Evolutionary conservation across 148 eudicot genomes (phyloP).

Genomic region (Pouteria glomerata): DNA sequence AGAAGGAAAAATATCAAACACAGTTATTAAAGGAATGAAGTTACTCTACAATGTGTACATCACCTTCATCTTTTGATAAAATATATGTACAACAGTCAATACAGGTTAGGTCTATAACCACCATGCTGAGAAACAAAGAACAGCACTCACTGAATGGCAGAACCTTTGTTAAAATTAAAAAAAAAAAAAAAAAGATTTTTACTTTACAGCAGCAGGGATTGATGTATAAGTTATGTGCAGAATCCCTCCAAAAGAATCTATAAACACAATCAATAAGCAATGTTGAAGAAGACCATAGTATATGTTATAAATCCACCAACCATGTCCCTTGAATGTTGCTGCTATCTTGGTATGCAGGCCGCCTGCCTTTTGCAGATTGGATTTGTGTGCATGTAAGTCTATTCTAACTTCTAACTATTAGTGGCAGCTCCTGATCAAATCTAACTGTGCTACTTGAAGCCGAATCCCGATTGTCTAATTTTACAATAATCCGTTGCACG

Average conservation of each 20-base stretch:
- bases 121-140: background rate
- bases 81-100: background rate
- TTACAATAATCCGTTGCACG: conserved; percentile 2
- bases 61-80: background rate
- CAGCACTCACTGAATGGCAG: too few species aligned
- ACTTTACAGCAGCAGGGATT: background rate
- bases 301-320: too few species aligned
- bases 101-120: background rate
- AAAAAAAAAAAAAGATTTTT: background rate
- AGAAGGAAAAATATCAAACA: background rate
- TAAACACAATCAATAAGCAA: background rate
- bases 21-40: background rate
- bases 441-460: background rate
- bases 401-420: background rate
- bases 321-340: background rate
- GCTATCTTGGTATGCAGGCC: background rate
- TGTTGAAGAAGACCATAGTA: background rate
- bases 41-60: background rate
- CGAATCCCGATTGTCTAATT: background rate
- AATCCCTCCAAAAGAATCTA: too few species aligned
- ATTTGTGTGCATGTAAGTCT: background rate
- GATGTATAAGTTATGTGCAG: background rate
- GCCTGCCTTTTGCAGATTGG: background rate
- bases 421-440: background rate
- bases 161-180: background rate